Conservation (phyloP, 495 filamentous ascomycete genomes). For the Friedmanniomyces simplex region DNA sequence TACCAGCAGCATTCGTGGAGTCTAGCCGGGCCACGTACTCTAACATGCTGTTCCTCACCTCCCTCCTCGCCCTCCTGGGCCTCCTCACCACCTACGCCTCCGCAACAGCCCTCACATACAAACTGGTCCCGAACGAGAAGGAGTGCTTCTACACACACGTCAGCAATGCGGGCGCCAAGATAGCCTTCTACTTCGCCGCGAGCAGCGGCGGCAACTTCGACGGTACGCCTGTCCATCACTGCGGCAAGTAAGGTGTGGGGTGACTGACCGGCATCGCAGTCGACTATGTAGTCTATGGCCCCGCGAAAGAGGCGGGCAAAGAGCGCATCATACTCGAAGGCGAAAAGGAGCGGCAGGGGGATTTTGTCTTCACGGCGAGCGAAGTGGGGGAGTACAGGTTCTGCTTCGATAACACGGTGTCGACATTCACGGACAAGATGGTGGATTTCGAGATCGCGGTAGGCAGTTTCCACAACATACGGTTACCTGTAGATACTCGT, state of each 20-base stretch:
- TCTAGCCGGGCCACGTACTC: background rate
- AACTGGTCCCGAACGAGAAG: slow-evolving; percentile 79
- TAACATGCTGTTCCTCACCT: slow-evolving; percentile 22
- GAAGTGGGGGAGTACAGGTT: slow-evolving; percentile 91
- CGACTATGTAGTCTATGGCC: slow-evolving; percentile 80
- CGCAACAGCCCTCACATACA: slow-evolving; percentile 90
- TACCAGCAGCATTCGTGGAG: background rate
- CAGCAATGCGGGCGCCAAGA: slow-evolving; percentile 65
- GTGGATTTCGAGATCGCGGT: slow-evolving; percentile 98
- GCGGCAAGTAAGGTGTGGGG: slow-evolving; percentile 65
- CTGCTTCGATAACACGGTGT: slow-evolving; percentile 99
- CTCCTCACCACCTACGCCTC: slow-evolving; percentile 47
- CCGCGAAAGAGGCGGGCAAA: slow-evolving; percentile 35
- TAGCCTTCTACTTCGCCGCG: slow-evolving; percentile 98
- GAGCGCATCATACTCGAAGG: slow-evolving; percentile 78
- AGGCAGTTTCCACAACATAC: slow-evolving; percentile 25
- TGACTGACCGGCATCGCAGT: slow-evolving; percentile 33
- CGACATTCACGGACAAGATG: slow-evolving; percentile 93
- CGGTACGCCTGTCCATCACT: slow-evolving; percentile 37
- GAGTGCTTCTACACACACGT: slow-evolving; percentile 87
- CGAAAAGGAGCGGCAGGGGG: slow-evolving; percentile 86
- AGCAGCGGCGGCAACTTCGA: slow-evolving; percentile 30
- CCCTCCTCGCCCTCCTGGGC: slow-evolving; percentile 48
- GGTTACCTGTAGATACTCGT: background rate
- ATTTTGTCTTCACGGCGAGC: slow-evolving; percentile 95